Evolutionary conservation across 2,329 filamentous ascomycete species (phyloP).

Genomic region (Colletotrichum godetiae): DNA sequence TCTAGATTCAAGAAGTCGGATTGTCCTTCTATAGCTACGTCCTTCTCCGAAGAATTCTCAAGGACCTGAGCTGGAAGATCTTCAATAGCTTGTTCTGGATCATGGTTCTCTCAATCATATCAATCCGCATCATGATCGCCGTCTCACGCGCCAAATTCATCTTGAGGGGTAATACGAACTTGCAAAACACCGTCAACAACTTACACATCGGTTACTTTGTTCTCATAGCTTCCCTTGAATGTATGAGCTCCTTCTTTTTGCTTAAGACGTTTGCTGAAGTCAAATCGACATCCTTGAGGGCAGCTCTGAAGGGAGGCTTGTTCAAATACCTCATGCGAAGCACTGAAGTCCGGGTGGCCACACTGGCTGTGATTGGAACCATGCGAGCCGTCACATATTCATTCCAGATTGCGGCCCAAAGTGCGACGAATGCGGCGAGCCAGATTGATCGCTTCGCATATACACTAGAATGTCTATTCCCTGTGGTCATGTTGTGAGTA

Average conservation of each 20-base stretch:
- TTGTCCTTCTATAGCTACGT: conserved; percentile 62
- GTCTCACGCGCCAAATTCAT: conserved; percentile 45
- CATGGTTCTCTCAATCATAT: conserved; percentile 63
- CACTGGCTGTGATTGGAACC: conserved; percentile 50
- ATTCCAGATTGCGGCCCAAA: conserved; percentile 50
- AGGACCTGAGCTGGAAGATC: conserved; percentile 51
- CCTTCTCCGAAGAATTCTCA: conserved; percentile 62
- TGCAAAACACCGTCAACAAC: conserved; percentile 47
- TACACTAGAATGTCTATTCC: conserved; percentile 54
- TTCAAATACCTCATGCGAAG: conserved; percentile 53
- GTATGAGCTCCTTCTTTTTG: conserved; percentile 52
- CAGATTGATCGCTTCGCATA: conserved; percentile 56
- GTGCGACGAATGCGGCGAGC: conserved; percentile 48
- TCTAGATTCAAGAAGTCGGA: conserved; percentile 55
- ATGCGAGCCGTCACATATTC: conserved; percentile 54
- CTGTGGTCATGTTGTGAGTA: conserved; percentile 52
- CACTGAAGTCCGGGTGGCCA: conserved; percentile 52
- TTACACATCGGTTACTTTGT: conserved; percentile 56
- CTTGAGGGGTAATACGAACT: conserved; percentile 36
- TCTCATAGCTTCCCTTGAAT: conserved; percentile 53
- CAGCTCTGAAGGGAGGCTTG: conserved; percentile 43
- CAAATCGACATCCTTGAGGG: conserved; percentile 44
- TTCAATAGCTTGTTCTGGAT: conserved; percentile 67
- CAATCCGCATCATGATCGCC: conserved; percentile 57
- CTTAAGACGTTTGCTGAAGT: conserved; percentile 50